Evolutionary conservation across 495 filamentous ascomycete species (phyloP), one percentile per base, ranked within the genome.

Genomic region (Pseudevernia furfuracea): DNA sequence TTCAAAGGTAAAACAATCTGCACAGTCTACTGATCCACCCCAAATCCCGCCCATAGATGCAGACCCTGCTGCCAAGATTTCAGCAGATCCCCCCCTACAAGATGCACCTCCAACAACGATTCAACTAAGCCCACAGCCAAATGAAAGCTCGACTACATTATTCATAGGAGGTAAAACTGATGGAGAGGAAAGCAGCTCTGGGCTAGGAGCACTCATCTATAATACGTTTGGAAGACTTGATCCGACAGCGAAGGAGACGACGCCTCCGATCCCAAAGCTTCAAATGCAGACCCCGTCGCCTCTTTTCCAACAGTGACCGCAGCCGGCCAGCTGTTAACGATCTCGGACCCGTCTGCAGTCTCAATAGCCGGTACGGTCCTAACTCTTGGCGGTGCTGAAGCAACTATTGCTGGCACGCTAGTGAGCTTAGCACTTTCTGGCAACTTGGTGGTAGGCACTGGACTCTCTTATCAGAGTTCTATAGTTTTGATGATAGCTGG

Each of bases 301-400:
- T 14, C 48, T 1, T 52, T 28, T 52, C 25, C 48, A 30, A 53
- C 46, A 32, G 30, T 62, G 4, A 59, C 30, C 10, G 56, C 23
- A 37, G 56, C 56, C 4, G 38, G 56, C 19, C 32, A 59, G 28
- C 21, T 59, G 0, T 4, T 59, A 8, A 59, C 30, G 7, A 43
- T 59, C 56, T 59, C 32, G n/a, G n/a, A 59, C 25, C 56, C 56
- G 38, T 59, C 56, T 8, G 56, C 56, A 3, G 56, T 59, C 32
- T 25, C 56, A 19, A 59, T 59, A 37, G 56, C 56, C 21, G 56
- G 32, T 32, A 59, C 56, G 11, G 56, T 59, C 12, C 32, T 59
- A 23, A 59, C 30, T 25, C 56, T 32, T 19, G 56, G 56, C 21
- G 56, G 56, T 6, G 23, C 56, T 3, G 38, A n/a, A 12, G 56